phyloP scores from a whole-genome alignment of 805 yeast genomes.

The Lipomyces sp. region DNA sequence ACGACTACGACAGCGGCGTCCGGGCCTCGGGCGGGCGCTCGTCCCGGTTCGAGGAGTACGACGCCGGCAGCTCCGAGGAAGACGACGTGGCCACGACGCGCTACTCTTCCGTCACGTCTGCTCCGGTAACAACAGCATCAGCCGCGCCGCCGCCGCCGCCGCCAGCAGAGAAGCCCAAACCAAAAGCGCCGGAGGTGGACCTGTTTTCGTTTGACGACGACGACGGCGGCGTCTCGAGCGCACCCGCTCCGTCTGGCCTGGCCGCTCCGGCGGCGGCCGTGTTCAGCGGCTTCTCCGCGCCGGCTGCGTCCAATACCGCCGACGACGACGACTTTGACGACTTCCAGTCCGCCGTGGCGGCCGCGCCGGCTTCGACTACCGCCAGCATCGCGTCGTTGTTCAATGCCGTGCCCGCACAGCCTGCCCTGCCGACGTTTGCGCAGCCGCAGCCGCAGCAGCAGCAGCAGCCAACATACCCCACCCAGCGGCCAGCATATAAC shows the following conservation, averaged over 20 bases:
- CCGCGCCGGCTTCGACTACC: slow-evolving; percentile 23
- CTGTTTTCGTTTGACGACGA: slow-evolving; percentile 31
- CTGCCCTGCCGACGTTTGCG: not conserved
- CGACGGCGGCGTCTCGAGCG: no score
- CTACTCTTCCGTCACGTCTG: no score
- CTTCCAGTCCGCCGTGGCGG: slow-evolving; percentile 51
- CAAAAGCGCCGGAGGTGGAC: slow-evolving; percentile 21
- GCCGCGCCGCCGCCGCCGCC: slow-evolving; percentile 30
- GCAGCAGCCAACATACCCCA: slow-evolving; percentile 1
- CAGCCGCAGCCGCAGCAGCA: slow-evolving; percentile 9
- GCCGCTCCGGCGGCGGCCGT: slow-evolving; percentile 5
- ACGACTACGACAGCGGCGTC: slow-evolving; percentile 3
- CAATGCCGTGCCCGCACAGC: slow-evolving; percentile 9
- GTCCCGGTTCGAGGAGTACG: slow-evolving; percentile 32
- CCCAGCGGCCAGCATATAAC: no score
- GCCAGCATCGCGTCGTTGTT: slow-evolving; percentile 17
- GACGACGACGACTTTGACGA: slow-evolving; percentile 49
- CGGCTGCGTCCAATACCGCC: slow-evolving; percentile 14
- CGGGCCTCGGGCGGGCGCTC: slow-evolving; percentile 3
- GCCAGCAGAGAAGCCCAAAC: slow-evolving; percentile 25
- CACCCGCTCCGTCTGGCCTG: not conserved
- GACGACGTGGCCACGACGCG: no score
- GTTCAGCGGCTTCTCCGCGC: slow-evolving; percentile 3
- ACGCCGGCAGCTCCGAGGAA: slow-evolving; percentile 19
- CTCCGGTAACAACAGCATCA: no score